A percentile compares a stretch with the other conserved stretches of the same genome.
Evolutionary conservation across 2,329 filamentous ascomycete genomes (phyloP).

Genomic region (Diaporthe velutina): DNA sequence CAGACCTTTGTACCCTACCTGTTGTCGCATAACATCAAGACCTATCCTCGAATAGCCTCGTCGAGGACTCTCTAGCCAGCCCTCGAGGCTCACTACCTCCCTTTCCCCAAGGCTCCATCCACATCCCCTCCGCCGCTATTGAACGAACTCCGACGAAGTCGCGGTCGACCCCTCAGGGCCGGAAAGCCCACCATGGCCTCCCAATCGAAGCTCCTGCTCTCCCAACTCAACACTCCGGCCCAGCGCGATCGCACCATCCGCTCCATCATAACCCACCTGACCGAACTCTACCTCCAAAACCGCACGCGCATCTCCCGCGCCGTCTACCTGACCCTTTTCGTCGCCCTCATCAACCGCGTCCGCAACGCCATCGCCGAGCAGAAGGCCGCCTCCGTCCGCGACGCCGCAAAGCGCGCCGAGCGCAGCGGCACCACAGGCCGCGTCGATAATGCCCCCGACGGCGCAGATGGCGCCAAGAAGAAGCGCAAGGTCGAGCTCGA

Average conservation of each 20-base stretch:
- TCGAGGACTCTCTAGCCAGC: not conserved
- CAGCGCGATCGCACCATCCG: slow-evolving; percentile 74
- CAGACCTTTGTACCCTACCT: no score
- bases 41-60: not conserved
- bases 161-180: not conserved
- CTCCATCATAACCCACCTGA: slow-evolving; percentile 74
- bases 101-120: no score
- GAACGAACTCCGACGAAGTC: not conserved
- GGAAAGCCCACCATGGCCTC: slow-evolving; percentile 70
- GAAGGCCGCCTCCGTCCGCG: slow-evolving; percentile 82
- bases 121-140: not conserved
- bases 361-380: slow-evolving; percentile 94
- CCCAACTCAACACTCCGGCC: slow-evolving; percentile 47
- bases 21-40: not conserved
- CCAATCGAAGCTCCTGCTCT: slow-evolving; percentile 78
- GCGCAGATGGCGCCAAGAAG: slow-evolving; percentile 52
- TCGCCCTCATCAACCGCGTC: slow-evolving; percentile 87
- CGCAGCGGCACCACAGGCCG: slow-evolving; percentile 62
- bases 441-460: slow-evolving; percentile 50
- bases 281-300: slow-evolving; percentile 80
- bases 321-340: slow-evolving; percentile 85
- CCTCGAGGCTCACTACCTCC: not conserved
- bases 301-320: slow-evolving; percentile 86
- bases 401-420: slow-evolving; percentile 67
- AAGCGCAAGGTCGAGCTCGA: slow-evolving; percentile 93